These are phyloP conservation scores for Steccherinum ochraceum DNA, from an alignment of 768 basidiomycete genomes.

Conservation along the genomic window DNA sequence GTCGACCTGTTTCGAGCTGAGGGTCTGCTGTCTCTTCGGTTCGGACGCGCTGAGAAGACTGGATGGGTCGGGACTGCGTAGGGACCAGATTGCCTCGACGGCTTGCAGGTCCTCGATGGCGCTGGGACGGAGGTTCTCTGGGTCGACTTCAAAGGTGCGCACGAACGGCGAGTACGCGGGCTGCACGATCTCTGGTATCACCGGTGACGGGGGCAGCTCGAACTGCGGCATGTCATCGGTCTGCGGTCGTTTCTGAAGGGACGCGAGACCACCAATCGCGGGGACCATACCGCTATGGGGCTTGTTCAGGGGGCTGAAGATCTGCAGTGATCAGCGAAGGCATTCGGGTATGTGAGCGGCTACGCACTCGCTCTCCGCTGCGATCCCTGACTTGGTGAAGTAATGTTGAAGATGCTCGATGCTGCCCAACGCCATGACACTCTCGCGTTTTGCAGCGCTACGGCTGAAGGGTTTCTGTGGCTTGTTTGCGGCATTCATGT, in stretches of 20 bases:
- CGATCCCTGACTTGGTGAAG: conserved; percentile 84
- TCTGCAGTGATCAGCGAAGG: conserved; percentile 9
- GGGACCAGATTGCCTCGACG: conserved; percentile 58
- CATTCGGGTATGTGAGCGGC: conserved; percentile 5
- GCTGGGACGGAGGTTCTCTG: conserved; percentile 69
- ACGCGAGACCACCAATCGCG: conserved; percentile 55
- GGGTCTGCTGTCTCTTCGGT: background rate
- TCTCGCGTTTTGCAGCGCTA: conserved; percentile 89
- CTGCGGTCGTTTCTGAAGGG: conserved; percentile 24
- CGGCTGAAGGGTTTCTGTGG: conserved; percentile 81
- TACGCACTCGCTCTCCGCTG: conserved; percentile 64
- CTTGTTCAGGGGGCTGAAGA: conserved; percentile 38
- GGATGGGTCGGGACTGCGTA: conserved; percentile 23
- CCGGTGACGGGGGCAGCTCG: conserved; percentile 67
- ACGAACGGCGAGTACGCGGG: conserved; percentile 47
- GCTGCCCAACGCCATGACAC: conserved; percentile 91
- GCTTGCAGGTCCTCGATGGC: conserved; percentile 69
- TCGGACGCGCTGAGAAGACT: background rate
- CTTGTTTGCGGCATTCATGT: conserved; percentile 63
- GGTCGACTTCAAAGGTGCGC: conserved; percentile 67
- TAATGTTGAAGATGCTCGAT: conserved; percentile 95
- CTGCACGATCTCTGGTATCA: conserved; percentile 37
- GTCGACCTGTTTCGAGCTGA: conserved; percentile 32
- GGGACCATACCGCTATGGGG: conserved; percentile 62
- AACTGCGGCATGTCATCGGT: conserved; percentile 41